Evolutionary conservation across 129 eudicot species (phyloP), one percentile per base, ranked within the genome.

Genomic region (Lactuca sativa): DNA sequence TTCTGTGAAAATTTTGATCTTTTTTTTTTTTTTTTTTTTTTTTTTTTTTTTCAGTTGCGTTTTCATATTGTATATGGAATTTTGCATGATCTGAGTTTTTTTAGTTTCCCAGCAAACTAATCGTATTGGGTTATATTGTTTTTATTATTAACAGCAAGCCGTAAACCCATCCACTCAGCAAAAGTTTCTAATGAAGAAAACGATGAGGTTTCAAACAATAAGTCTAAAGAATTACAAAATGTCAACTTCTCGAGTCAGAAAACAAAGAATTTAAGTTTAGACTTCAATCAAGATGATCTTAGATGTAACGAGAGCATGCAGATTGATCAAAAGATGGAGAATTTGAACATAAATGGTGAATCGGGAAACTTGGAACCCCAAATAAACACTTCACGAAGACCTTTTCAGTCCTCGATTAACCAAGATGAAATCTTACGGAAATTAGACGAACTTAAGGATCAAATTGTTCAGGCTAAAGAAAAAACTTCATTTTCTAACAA

Each of bases 391-490:
- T 60, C 77, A 49, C 72, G 74, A 64, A 76, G 84, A 64, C 73
- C 87, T 2, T 84, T 69, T 58, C 71, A 62, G 14, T 56, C 56
- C 53, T 32, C 69, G 12, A 81, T 75, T 64, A 88, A 89, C 55
- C 82, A 84, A 13, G 90, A 71, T 18, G 93, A 87, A 74, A 86
- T 90, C 47, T 83, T 95, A 83, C 74, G 81, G 69, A 85, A 90
- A 82, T 70, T 95, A 69, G 99, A 95, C 63, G 97, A 90, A 77
- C 78, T 95, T 60, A 90, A 82, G 73, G 87, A 78, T 16, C 90
- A 87, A 65, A 81, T 95, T 11, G 89, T 81, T 60, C 81, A 86
- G 37, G 76, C 91, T 4, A 75, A 84, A 38, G 84, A 81, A 18
- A 83, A 79, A 47, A 66, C 83, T 74, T 90, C 57, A 64, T 78